phyloP scores from a whole-genome alignment of 768 basidiomycete species.

The Boletus sensibilis region DNA sequence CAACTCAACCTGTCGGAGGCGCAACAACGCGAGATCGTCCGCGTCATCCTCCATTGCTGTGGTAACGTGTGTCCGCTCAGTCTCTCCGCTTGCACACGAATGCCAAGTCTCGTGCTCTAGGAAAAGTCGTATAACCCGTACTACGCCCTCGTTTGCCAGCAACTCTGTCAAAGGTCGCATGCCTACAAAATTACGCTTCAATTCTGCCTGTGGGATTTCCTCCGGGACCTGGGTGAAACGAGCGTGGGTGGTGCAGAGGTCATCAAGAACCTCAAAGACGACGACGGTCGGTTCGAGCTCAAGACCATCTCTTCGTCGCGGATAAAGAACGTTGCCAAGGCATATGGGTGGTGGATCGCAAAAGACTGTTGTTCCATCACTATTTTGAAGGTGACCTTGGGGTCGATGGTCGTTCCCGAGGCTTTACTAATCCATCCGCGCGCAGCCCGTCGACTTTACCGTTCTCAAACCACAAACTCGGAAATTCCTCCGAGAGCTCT shows the following conservation, averaged over 20 bases:
- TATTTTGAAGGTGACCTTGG: conserved; percentile 71
- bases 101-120: conserved; percentile 28
- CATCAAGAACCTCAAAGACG: conserved; percentile 56
- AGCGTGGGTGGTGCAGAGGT: conserved; percentile 78
- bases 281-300: conserved; percentile 43
- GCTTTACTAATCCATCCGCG: not conserved
- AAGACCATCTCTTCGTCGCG: conserved; percentile 57
- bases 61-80: conserved; percentile 63
- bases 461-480: conserved; percentile 59
- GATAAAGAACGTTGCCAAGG: conserved; percentile 72
- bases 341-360: conserved; percentile 92
- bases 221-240: conserved; percentile 85
- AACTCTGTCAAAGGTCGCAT: conserved; percentile 76
- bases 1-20: conserved; percentile 82
- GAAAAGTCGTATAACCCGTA: conserved; percentile 95
- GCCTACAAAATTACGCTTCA: conserved; percentile 90
- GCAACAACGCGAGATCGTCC: conserved; percentile 93
- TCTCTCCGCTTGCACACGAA: not conserved
- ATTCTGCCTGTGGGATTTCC: conserved; percentile 95
- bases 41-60: conserved; percentile 89
- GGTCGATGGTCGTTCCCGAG: not conserved
- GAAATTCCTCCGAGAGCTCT: conserved; percentile 68
- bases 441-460: conserved; percentile 86
- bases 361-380: conserved; percentile 74
- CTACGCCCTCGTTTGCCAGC: conserved; percentile 85